Base-by-base conservation (phyloP, 2,329 filamentous ascomycete species). In the Elsinoe arachidis region DNA sequence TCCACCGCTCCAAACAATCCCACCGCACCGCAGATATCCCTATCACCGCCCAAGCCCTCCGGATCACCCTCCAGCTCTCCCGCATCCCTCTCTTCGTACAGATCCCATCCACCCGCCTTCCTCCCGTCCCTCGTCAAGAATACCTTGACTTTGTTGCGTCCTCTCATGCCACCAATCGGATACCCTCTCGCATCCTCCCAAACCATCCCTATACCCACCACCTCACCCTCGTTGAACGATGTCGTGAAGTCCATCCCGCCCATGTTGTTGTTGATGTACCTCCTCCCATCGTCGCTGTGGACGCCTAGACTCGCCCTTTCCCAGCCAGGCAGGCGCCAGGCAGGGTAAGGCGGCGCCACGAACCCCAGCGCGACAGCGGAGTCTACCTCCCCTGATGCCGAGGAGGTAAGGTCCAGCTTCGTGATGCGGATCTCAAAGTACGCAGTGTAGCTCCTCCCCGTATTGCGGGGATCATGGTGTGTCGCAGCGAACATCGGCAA, bases 281-380 rank as follows among this genome's bases (percentile, higher is more conserved):
- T 80, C 64, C 85, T 79, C 0, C 88, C 88, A 69, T 92, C 88
- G 68, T 92, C 88, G 47, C 85, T 84, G 68, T 92, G 88, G n/a
- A 92, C 82, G 1, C 78, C 88, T 12, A 91, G 66, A 61, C 82
- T 86, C 15, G 81, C 88, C 34, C 88, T 80, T 67, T 93, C 86
- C 88, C 88, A 92, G 1, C 88, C 88, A 0, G 88, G 88, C 59
- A 91, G 78, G 6, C 88, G 80, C 74, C 89, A 92, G 0, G 79
- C 77, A 5, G 88, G 88, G 66, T 90, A 92, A 6, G 88, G 88
- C 49, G 86, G 80, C 1, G 87, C 87, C 0, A 80, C 74, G 68
- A 84, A 90, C 9, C 88, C 88, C 9, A 92, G 67, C 0, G 83
- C 86, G 1, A 91, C 73, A 38, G 80, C 79, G 3, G 78, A 78